These are phyloP conservation scores for Bolboschoenus planiculmis DNA, from an alignment of 176 grass and related monocot species.

Conservation along the genomic window DNA sequence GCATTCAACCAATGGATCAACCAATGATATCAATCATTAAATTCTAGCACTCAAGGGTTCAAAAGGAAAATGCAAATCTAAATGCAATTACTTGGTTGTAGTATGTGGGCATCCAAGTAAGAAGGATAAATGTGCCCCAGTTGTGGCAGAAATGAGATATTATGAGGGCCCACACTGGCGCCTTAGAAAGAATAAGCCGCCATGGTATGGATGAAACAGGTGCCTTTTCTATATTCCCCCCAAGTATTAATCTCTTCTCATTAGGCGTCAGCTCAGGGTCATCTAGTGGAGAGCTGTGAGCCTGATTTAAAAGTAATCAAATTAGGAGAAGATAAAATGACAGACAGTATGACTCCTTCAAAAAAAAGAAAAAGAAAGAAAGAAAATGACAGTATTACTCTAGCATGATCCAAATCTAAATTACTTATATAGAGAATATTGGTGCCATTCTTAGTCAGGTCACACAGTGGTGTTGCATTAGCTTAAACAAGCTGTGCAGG, in stretches of 20 bases:
- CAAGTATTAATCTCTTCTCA: slow-evolving; percentile 68
- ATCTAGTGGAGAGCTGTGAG: slow-evolving; percentile 73
- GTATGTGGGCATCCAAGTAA: slow-evolving; percentile 99
- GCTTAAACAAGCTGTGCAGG: background rate
- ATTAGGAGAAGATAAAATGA: background rate
- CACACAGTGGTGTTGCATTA: background rate
- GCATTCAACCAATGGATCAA: slow-evolving; percentile 8
- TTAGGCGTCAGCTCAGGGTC: slow-evolving; percentile 55
- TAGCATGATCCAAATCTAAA: background rate
- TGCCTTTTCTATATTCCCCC: slow-evolving; percentile 51
- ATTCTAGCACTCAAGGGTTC: background rate
- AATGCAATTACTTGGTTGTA: slow-evolving; percentile 72
- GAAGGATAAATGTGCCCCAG: slow-evolving; percentile 97
- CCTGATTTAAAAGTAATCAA: slow-evolving; percentile 37
- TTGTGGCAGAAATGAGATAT: slow-evolving; percentile 98
- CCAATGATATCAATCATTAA: slow-evolving; percentile 5
- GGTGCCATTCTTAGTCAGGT: background rate
- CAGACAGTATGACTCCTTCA: background rate
- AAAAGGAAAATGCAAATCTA: background rate
- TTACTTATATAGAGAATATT: background rate
- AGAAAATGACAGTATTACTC: no score
- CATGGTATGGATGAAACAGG: slow-evolving; percentile 88
- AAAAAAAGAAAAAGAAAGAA: background rate
- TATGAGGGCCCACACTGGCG: slow-evolving; percentile 93
- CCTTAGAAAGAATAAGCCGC: slow-evolving; percentile 87